Percentiles rank a stretch among this genome's conserved stretches.
These are phyloP conservation scores for Parathielavia hyrcaniae DNA, from an alignment of 495 filamentous ascomycete species.

Conservation along the genomic window DNA sequence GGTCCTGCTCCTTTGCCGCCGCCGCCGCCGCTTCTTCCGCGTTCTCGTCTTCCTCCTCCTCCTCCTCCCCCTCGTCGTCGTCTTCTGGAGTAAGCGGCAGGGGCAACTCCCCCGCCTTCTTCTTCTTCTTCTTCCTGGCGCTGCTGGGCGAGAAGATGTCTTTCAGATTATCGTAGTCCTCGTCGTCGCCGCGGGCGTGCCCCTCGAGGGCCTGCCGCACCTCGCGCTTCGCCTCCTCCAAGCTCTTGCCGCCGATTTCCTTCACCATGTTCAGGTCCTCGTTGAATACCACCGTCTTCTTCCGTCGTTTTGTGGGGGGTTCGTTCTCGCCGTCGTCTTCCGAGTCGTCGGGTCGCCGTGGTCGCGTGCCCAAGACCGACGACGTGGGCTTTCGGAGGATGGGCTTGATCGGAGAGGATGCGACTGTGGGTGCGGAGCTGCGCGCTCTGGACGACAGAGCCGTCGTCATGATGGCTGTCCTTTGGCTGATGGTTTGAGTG, in stretches of 20 bases:
- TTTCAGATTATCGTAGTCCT: constrained; percentile 67
- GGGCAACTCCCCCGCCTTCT: no score
- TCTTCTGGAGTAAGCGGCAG: constrained; percentile 27
- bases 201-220: constrained; percentile 66
- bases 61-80: constrained; percentile 32
- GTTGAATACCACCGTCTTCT: constrained; percentile 63
- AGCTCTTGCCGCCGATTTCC: constrained; percentile 41
- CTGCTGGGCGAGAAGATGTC: constrained; percentile 53
- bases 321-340: constrained; percentile 39
- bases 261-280: constrained; percentile 60
- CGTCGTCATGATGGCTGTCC: constrained; percentile 23
- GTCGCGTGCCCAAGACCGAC: constrained; percentile 33
- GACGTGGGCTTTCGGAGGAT: constrained; percentile 41
- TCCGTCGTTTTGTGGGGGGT: constrained; percentile 51
- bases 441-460: constrained; percentile 27
- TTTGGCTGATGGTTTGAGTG: background rate
- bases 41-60: constrained; percentile 29
- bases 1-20: constrained; percentile 37
- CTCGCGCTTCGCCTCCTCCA: constrained; percentile 61
- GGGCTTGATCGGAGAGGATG: constrained; percentile 37
- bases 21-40: no score
- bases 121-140: constrained; percentile 10
- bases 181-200: constrained; percentile 59
- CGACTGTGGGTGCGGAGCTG: constrained; percentile 21
- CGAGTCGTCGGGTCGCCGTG: constrained; percentile 36